Conservation (phyloP, 1,284 basidiomycete species). For the Ustilago loliicola region DNA sequence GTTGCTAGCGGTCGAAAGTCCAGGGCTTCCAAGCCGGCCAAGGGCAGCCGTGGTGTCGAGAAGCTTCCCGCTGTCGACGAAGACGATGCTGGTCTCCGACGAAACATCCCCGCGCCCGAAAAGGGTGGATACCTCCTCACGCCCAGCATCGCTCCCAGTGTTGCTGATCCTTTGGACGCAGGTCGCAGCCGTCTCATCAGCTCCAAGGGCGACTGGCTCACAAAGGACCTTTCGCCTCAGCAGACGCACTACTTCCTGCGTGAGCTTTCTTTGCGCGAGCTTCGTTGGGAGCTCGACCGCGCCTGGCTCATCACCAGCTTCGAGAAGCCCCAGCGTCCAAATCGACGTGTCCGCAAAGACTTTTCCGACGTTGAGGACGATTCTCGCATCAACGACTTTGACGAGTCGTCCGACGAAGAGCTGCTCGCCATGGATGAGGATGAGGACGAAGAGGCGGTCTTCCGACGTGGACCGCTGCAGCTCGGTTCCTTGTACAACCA, state of each 20-base stretch:
- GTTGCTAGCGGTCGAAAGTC: slow-evolving; percentile 14
- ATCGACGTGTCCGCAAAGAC: slow-evolving; percentile 23
- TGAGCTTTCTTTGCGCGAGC: slow-evolving; percentile 56
- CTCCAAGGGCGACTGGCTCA: slow-evolving; percentile 54
- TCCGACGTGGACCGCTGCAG: slow-evolving; percentile 55
- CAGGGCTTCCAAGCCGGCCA: slow-evolving; percentile 23
- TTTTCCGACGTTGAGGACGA: slow-evolving; percentile 50
- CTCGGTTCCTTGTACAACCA: slow-evolving; percentile 44
- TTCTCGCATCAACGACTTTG: slow-evolving; percentile 61
- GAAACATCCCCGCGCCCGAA: slow-evolving; percentile 22
- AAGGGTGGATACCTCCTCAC: slow-evolving; percentile 50
- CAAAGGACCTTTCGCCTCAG: slow-evolving; percentile 55
- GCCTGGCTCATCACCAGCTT: slow-evolving; percentile 59
- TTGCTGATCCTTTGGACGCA: slow-evolving; percentile 46
- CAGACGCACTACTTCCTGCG: slow-evolving; percentile 65
- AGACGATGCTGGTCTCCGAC: slow-evolving; percentile 29
- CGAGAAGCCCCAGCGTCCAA: slow-evolving; percentile 50
- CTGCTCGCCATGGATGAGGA: slow-evolving; percentile 49
- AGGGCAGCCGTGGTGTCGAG: slow-evolving; percentile 37
- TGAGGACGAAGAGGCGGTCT: slow-evolving; percentile 64
- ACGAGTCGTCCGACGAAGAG: slow-evolving; percentile 54
- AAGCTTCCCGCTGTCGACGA: slow-evolving; percentile 43
- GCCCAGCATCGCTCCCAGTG: slow-evolving; percentile 52
- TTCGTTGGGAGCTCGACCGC: slow-evolving; percentile 65
- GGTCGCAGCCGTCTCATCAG: slow-evolving; percentile 20